Evolutionary conservation across 768 basidiomycete genomes (phyloP).

Genomic region (Hygrocybe punicea): DNA sequence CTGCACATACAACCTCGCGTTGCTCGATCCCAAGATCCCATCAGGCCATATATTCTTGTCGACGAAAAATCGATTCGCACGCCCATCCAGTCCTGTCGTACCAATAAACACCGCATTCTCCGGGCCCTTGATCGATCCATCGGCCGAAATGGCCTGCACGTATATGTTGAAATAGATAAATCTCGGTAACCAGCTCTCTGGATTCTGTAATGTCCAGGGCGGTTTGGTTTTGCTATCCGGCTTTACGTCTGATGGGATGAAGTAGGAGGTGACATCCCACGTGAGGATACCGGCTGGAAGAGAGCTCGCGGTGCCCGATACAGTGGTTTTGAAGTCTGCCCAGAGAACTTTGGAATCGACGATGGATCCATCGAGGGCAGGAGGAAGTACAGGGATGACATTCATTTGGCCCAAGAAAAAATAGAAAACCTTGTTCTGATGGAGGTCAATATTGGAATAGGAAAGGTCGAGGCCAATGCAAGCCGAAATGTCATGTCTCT

Average conservation of each 20-base stretch:
- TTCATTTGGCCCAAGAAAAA: slow-evolving; percentile 60
- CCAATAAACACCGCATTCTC: slow-evolving; percentile 44
- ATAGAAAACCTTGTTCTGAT: slow-evolving; percentile 40
- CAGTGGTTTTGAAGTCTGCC: slow-evolving; percentile 42
- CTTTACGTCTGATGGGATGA: slow-evolving; percentile 38
- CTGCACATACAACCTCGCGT: slow-evolving; percentile 57
- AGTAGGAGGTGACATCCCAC: slow-evolving; percentile 55
- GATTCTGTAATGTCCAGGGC: slow-evolving; percentile 52
- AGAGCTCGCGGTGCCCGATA: slow-evolving; percentile 5
- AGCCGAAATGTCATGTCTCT: slow-evolving; percentile 16
- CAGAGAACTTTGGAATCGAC: slow-evolving; percentile 46
- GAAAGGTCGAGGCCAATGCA: too few relatives aligned
- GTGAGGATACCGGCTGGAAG: slow-evolving; percentile 43
- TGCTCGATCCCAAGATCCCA: slow-evolving; percentile 15
- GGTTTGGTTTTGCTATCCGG: slow-evolving; percentile 51
- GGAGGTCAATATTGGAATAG: slow-evolving; percentile 26
- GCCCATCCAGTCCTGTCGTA: slow-evolving; percentile 43
- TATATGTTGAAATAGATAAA: slow-evolving; percentile 71
- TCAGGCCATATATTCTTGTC: slow-evolving; percentile 27
- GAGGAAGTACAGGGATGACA: slow-evolving; percentile 42
- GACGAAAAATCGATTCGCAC: slow-evolving; percentile 33
- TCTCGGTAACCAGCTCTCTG: slow-evolving; percentile 44
- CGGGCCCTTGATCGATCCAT: slow-evolving; percentile 18
- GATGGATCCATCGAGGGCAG: slow-evolving; percentile 20
- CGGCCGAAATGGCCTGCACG: slow-evolving; percentile 24